Evolutionary conservation across 345 rosid species (phyloP).

Genomic region (Cardamine resedifolia): DNA sequence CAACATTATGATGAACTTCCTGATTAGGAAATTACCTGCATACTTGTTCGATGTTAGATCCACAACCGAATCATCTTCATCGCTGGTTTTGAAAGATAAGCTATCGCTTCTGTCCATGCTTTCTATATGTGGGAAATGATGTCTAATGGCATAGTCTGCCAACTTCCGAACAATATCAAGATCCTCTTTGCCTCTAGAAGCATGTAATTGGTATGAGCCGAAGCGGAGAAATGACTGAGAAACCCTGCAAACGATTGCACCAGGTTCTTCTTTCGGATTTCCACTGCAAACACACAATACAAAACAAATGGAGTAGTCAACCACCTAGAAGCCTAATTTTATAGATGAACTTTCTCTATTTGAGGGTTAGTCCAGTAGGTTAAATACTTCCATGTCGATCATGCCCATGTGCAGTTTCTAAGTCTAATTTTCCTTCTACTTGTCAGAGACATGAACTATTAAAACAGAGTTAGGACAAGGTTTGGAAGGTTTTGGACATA

Average conservation of each 20-base stretch:
- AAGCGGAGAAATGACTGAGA: conserved; percentile 84
- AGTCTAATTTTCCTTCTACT: background rate
- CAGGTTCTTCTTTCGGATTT: conserved; percentile 93
- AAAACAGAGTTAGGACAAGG: background rate
- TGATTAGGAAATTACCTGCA: conserved; percentile 60
- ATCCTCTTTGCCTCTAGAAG: conserved; percentile 92
- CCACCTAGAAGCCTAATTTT: background rate
- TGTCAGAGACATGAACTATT: background rate
- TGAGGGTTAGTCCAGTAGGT: background rate
- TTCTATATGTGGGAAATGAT: conserved; percentile 89
- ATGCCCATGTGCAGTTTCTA: background rate
- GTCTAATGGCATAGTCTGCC: conserved; percentile 90
- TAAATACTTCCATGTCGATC: background rate
- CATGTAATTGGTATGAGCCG: conserved; percentile 91
- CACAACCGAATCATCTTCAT: conserved; percentile 73
- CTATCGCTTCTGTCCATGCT: conserved; percentile 76
- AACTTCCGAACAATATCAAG: conserved; percentile 65
- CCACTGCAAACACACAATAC: conserved; percentile 57
- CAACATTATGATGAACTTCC: background rate
- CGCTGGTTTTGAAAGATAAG: conserved; percentile 82
- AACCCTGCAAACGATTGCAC: conserved; percentile 95
- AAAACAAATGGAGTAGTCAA: conserved; percentile 14
- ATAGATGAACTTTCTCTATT: background rate
- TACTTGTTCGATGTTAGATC: conserved; percentile 94
- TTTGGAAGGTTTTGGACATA: conserved; percentile 47